phyloP scores from a whole-genome alignment of 2,329 filamentous ascomycete species.

The Neofusicoccum laricinum region DNA sequence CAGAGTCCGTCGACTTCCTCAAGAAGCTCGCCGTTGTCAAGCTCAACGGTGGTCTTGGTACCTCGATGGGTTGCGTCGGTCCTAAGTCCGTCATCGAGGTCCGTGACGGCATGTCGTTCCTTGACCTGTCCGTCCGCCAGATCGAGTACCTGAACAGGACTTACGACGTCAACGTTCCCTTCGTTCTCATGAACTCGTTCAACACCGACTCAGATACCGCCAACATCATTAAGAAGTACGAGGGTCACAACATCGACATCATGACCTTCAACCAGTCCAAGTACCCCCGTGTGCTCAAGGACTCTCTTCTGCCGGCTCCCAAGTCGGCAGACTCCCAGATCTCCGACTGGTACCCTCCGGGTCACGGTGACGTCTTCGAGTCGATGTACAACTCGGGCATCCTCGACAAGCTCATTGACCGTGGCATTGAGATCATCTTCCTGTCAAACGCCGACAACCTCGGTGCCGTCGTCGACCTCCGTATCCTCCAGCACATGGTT shows the following conservation, averaged over 20 bases:
- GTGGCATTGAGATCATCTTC: constrained; percentile 97
- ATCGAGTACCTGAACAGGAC: constrained; percentile 99
- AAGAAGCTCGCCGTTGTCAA: constrained; percentile 98
- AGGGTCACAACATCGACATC: constrained; percentile 99
- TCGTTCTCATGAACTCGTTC: constrained; percentile 99
- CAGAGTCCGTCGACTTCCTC: constrained; percentile 88
- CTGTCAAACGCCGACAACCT: constrained; percentile 99
- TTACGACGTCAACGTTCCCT: constrained; percentile 94
- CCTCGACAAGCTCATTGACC: constrained; percentile 91
- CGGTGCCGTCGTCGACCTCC: constrained; percentile 94
- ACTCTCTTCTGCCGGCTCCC: constrained; percentile 92
- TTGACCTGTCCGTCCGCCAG: constrained; percentile 96
- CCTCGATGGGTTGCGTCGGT: constrained; percentile 98
- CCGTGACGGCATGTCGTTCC: constrained; percentile 99
- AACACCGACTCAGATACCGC: constrained; percentile 98
- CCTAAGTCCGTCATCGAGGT: constrained; percentile 99
- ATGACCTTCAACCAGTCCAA: constrained; percentile 99
- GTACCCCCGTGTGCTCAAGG: constrained; percentile 97
- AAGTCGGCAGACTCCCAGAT: constrained; percentile 85
- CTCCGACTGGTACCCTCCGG: constrained; percentile 97
- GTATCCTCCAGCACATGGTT: constrained; percentile 99
- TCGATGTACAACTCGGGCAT: constrained; percentile 99
- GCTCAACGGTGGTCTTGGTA: constrained; percentile 98
- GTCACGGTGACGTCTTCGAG: constrained; percentile 99
- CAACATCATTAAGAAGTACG: constrained; percentile 99